Percentiles rank a stretch among this genome's conserved stretches.
Conservation (phyloP, 1,284 basidiomycete species). For the Golubevia pallescens region DNA sequence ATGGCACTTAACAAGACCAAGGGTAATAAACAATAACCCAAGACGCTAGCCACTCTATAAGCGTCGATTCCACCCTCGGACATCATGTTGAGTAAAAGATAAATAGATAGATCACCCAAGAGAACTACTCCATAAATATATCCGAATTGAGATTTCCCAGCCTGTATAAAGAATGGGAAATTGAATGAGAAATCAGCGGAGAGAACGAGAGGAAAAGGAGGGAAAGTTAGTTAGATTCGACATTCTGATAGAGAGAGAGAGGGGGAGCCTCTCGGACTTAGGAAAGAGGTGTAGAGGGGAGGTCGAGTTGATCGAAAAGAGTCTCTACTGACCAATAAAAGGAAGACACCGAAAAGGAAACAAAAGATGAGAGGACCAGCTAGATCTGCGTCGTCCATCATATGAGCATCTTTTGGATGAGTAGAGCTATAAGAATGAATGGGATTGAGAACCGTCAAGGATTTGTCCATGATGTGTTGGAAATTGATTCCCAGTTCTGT, state of each 20-base stretch:
- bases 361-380: constrained; percentile 60
- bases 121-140: constrained; percentile 64
- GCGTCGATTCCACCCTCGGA: constrained; percentile 59
- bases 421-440: constrained; percentile 55
- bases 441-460: constrained; percentile 58
- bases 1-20: constrained; percentile 49
- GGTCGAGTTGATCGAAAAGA: neutral
- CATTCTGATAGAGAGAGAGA: neutral
- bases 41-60: constrained; percentile 54
- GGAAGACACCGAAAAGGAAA: constrained; percentile 60
- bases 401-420: constrained; percentile 56
- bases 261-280: too few species aligned
- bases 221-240: neutral
- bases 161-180: constrained; percentile 10
- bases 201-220: neutral
- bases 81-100: constrained; percentile 61
- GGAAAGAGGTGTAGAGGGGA: neutral
- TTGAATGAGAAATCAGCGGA: neutral
- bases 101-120: constrained; percentile 56
- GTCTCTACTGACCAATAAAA: constrained; percentile 20
- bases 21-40: constrained; percentile 60
- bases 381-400: constrained; percentile 64
- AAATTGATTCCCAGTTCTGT: constrained; percentile 60
- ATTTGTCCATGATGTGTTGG: constrained; percentile 55
- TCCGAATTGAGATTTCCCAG: constrained; percentile 62